A percentile compares a stretch with the other conserved stretches of the same genome.
These are phyloP conservation scores for Monosporozyma yasuniensis DNA, from an alignment of 805 yeast species.

Conservation along the genomic window DNA sequence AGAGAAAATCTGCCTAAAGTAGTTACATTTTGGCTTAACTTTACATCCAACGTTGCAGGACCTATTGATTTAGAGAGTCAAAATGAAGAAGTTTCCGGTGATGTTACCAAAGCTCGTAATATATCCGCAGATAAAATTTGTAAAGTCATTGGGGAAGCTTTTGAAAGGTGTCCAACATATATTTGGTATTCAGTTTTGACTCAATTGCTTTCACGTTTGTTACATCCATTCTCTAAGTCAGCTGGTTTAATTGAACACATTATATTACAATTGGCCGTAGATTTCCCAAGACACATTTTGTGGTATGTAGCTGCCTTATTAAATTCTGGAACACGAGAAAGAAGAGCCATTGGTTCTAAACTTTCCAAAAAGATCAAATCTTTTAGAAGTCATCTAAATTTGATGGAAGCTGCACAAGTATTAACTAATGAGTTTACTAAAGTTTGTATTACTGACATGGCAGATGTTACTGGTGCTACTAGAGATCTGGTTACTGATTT, in stretches of 20 bases:
- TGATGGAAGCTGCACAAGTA: conserved; percentile 19
- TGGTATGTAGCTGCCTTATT: conserved; percentile 62
- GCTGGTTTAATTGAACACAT: conserved; percentile 48
- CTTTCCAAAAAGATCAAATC: conserved; percentile 30
- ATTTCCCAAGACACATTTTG: conserved; percentile 76
- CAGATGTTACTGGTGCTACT: conserved; percentile 17
- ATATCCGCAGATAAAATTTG: conserved; percentile 40
- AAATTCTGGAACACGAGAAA: conserved; percentile 44
- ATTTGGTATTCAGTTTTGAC: conserved; percentile 80
- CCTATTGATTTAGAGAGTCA: background rate
- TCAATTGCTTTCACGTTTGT: conserved; percentile 72
- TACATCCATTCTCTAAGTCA: conserved; percentile 51
- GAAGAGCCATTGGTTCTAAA: conserved; percentile 39
- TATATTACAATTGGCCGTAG: conserved; percentile 44
- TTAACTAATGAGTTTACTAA: conserved; percentile 17
- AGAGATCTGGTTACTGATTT: conserved; percentile 34
- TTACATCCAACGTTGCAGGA: conserved; percentile 30
- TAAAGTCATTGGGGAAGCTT: conserved; percentile 38
- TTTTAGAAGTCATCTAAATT: conserved; percentile 13
- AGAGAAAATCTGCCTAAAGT: conserved; percentile 84
- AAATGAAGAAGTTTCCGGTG: background rate
- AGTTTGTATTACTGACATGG: conserved; percentile 23
- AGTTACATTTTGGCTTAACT: conserved; percentile 87
- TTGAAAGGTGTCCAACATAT: conserved; percentile 41
- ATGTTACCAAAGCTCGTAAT: conserved; percentile 7